These are phyloP conservation scores for Trichoderma orchidacearum DNA, from an alignment of 495 filamentous ascomycete genomes.

Conservation along the genomic window DNA sequence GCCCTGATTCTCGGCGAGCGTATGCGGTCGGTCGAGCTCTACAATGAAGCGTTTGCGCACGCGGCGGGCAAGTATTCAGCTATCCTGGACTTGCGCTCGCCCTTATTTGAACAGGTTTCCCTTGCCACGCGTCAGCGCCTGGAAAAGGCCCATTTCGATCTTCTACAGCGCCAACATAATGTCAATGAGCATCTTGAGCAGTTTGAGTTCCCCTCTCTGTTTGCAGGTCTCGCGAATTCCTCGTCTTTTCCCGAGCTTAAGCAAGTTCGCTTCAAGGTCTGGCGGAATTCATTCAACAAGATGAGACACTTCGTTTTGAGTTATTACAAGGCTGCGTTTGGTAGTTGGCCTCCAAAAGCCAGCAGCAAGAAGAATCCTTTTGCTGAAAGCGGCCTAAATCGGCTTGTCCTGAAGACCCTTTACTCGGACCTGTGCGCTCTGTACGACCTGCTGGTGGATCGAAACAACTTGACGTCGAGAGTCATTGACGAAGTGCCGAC, in stretches of 20 bases:
- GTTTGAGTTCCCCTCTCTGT: slow-evolving; percentile 86
- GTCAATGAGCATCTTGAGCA: slow-evolving; percentile 53
- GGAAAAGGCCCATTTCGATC: slow-evolving; percentile 67
- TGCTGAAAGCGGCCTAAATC: slow-evolving; percentile 72
- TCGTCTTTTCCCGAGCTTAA: slow-evolving; percentile 59
- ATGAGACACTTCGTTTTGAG: slow-evolving; percentile 62
- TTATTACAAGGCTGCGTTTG: slow-evolving; percentile 73
- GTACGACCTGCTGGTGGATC: slow-evolving; percentile 82
- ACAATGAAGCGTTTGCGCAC: slow-evolving; percentile 84
- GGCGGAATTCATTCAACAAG: slow-evolving; percentile 58
- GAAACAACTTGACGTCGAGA: slow-evolving; percentile 42
- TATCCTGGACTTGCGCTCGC: slow-evolving; percentile 50
- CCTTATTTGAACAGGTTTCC: slow-evolving; percentile 55
- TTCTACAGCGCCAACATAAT: slow-evolving; percentile 51
- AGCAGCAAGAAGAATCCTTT: slow-evolving; percentile 86
- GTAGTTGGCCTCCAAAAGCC: slow-evolving; percentile 89
- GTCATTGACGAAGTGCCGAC: slow-evolving; percentile 37
- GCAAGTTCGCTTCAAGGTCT: slow-evolving; percentile 66
- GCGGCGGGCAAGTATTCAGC: slow-evolving; percentile 80
- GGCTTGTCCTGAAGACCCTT: slow-evolving; percentile 63
- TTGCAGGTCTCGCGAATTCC: slow-evolving; percentile 76
- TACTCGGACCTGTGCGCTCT: slow-evolving; percentile 77
- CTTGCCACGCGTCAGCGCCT: slow-evolving; percentile 60
- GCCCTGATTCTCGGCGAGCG: slow-evolving; percentile 75
- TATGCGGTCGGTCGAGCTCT: slow-evolving; percentile 69